Evolutionary conservation across 176 grass and related monocot genomes (phyloP), one percentile per base, ranked within the genome.

Genomic region (Ensete ventricosum): DNA sequence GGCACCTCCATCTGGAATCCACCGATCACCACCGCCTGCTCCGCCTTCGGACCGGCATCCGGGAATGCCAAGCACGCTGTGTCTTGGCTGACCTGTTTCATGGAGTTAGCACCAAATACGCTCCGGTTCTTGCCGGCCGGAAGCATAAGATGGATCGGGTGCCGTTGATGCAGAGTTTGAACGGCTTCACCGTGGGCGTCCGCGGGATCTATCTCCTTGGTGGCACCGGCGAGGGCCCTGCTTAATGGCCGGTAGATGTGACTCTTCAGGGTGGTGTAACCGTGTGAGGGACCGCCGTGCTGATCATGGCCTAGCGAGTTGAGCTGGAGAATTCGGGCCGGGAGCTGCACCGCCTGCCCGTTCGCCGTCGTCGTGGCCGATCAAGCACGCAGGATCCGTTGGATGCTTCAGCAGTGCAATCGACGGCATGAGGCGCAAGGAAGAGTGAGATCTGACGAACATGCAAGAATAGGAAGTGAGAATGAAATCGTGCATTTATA

Each of bases 1-100:
- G 5, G 1, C 64, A 79, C 89, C 25, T 89, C 86, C 89, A 89
- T 82, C 83, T 92, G 89, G 73, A 80, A 89, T 9, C 83, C 86
- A 52, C 89, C 83, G 8, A 92, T 64, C 59, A 86, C 67, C 81
- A 66, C 65, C 43, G 85, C 77, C 11, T 76, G 81, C 64, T 82
- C 77, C 9, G 60, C 58, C 4, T 29, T 51, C 52, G 55, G 11
- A 0, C 78, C 68, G 2, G 14, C 69, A 52, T 69, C 50, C 0
- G 72, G 6, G 81, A 92, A 74, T 8, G 54, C 83, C 23, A 89
- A 73, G 83, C 89, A 92, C 4, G 83, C 81, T 13, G 66, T 86
- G 54, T 65, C 1, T 16, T 69, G 1, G 34, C 9, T 59, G 20
- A 85, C 86, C 67, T 81, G 69, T 62, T 64, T 80, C 81, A 89